Evolutionary conservation across 2,329 filamentous ascomycete genomes (phyloP).

Genomic region (Aspergillus nomiae): DNA sequence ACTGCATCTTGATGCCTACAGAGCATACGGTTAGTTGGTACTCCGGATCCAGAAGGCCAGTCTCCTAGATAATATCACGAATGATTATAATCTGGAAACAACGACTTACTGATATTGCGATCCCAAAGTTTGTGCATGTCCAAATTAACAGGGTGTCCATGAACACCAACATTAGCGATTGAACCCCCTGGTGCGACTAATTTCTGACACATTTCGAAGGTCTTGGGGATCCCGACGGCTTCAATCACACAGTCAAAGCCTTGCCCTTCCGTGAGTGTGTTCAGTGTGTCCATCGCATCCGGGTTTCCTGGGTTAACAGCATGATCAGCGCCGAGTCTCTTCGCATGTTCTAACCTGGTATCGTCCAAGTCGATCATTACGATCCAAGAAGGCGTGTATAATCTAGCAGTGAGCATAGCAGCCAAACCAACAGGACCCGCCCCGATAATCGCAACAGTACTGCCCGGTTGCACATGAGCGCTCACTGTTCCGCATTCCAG

Average conservation of each 20-base stretch:
- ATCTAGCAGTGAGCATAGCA: constrained; percentile 55
- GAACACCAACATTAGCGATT: constrained; percentile 62
- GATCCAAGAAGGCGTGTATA: constrained; percentile 56
- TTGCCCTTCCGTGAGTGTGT: constrained; percentile 50
- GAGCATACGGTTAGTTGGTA: background rate
- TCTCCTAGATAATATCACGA: background rate
- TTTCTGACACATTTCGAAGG: constrained; percentile 57
- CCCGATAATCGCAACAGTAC: constrained; percentile 57
- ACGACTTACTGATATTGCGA: constrained; percentile 53
- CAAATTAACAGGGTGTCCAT: constrained; percentile 56
- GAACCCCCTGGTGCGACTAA: constrained; percentile 56
- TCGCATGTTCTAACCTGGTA: constrained; percentile 51
- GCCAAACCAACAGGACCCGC: constrained; percentile 60
- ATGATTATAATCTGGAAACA: too few relatives aligned
- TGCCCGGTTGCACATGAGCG: constrained; percentile 54
- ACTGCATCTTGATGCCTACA: constrained; percentile 49
- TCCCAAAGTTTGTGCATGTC: constrained; percentile 58
- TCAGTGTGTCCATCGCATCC: constrained; percentile 43
- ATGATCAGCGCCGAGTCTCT: constrained; percentile 52
- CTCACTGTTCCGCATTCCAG: constrained; percentile 58
- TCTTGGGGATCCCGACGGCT: constrained; percentile 57
- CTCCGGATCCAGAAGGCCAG: background rate
- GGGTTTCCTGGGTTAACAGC: constrained; percentile 43
- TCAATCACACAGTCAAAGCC: constrained; percentile 62
- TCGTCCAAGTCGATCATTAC: constrained; percentile 57